Base-by-base conservation (phyloP, 2,329 filamentous ascomycete species). In the Epichloe typhina region DNA sequence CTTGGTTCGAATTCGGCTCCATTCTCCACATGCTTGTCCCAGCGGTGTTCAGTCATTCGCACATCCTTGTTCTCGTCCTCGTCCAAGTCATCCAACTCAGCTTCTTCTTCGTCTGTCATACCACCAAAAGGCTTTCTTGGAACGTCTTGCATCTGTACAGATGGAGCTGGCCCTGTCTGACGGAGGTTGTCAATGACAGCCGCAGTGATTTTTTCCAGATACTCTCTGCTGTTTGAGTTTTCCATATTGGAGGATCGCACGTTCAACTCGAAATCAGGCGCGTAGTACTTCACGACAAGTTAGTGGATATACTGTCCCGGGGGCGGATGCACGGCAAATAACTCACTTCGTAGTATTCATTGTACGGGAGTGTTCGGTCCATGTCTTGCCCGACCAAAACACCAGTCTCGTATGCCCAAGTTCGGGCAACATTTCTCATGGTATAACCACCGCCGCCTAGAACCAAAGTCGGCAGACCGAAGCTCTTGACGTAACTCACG, bases 361-460 rank as follows among this genome's bases (percentile, higher is more conserved):
- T 97, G 67, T 89, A 97, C 0, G 91, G 91, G 40, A 97, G 75
- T n/a, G 86, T 83, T 5, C 84, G 77, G 11, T 81, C 77, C 77
- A 97, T 87, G 33, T 87, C 77, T 53, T 90, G 81, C 31, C 87
- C 87, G 19, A 96, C 87, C 8, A 97, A 76, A 52, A 89, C 78
- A 57, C 91, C 91, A 1, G 93, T 98, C 69, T 98, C 93, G 65
- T 91, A 95, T 6, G 90, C 90, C 93, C 93, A 98, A 5, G 91
- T 93, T 47, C 93, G 86, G 17, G 93, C 91, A 11, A 98, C 93
- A 58, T 98, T 98, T 55, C 93, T 84, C 68, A 95, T 94, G 1
- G 93, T 98, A 69, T 98, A 98, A 46, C 93, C 93, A 56, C 93
- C 93, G 15, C 93, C 93, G 35, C 93, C 93, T 17, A 98, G 81